Evolutionary conservation across 2,329 filamentous ascomycete genomes (phyloP).

Genomic region (Penicillium sp.): DNA sequence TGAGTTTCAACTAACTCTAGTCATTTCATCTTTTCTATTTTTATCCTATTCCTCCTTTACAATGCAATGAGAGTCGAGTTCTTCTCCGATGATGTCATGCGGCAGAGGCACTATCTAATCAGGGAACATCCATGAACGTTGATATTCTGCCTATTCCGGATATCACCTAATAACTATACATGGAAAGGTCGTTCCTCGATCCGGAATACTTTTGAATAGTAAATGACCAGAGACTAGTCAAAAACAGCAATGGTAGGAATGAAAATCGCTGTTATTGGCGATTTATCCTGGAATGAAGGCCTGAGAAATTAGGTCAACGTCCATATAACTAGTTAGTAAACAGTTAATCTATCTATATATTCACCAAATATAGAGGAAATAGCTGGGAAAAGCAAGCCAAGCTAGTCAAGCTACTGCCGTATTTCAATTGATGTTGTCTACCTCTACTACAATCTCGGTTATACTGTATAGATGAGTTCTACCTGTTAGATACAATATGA

Average conservation of each 20-base stretch:
- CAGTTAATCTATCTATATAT: background rate
- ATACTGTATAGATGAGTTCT: background rate
- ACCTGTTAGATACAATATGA: background rate
- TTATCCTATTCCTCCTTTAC: background rate
- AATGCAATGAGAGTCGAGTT: background rate
- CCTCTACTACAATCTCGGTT: background rate
- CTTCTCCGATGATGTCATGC: slow-evolving; percentile 24
- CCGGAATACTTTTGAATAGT: background rate
- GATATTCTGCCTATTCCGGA: no score
- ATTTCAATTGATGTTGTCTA: background rate
- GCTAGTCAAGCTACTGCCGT: no score
- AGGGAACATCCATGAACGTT: background rate
- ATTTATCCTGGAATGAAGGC: background rate
- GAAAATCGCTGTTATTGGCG: background rate
- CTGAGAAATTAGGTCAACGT: background rate
- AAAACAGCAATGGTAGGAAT: background rate
- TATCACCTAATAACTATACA: background rate
- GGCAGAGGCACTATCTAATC: slow-evolving; percentile 11
- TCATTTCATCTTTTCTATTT: background rate
- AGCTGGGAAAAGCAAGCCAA: no score
- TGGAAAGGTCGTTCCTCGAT: background rate
- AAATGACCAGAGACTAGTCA: background rate
- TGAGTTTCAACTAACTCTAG: background rate
- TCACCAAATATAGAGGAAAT: background rate
- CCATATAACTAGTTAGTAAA: background rate